Base-by-base conservation (phyloP, 208 protist species). In the Porcisia hertigi region DNA sequence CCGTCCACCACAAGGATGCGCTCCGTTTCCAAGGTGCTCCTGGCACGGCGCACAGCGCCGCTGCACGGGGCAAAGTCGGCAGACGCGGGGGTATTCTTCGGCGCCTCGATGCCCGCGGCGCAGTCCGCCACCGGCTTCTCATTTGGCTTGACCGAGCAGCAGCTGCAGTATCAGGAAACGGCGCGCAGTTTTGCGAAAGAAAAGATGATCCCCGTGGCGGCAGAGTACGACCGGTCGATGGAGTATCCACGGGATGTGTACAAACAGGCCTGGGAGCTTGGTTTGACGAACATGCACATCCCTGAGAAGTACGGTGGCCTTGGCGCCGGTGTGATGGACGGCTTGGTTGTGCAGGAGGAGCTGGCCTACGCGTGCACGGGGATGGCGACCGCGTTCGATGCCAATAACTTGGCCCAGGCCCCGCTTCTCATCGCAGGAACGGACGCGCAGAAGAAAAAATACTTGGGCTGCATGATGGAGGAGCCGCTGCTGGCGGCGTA, bases 381-480 rank as follows among this genome's bases (percentile, higher is more conserved):
- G 52, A 94, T 98, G 69, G 59, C 55, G 9, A 98, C 95, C 0
- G 93, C 94, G 14, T 87, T 97, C 57, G 90, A 97, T 53, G 94
- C 79, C 63, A 97, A 97, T 80, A 86, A 72, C 62, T 86, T 98
- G 4, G 89, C 86, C 53, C 73, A 86, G 75, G 84, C 90, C 0
- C 95, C 95, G 16, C 80, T 98, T n/a, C 80, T 97, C 23, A 73
- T 98, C n/a, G 95, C 92, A 0, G 95, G 88, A 20, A 91, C 70
- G n/a, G 90, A 95, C 6, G 93, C 86, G 52, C 95, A 95, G 84
- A 92, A 95, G 76, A 96, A 91, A 63, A 95, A 93, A 82, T 98
- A 93, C 83, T 86, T 97, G 8, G 81, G 88, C n/a, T 86, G 92
- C 43, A 84, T 98, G 89, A 81, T 83, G 1, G 93, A 96, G 82